Base-by-base conservation (phyloP, 1,284 basidiomycete species). In the Sanghuangporus weigelae region DNA sequence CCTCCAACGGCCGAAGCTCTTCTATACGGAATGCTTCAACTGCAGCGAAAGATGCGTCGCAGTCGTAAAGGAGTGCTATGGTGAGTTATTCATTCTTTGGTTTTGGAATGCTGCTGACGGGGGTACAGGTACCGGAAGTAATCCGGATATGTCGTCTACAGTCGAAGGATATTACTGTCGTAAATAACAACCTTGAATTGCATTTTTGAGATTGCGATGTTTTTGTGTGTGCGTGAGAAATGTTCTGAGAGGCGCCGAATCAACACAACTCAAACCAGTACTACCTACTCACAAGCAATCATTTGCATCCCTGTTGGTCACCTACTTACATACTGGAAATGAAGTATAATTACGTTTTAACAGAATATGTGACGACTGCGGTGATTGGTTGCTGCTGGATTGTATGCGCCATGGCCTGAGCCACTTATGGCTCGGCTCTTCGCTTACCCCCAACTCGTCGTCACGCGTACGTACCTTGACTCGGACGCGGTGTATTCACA, bases 31-130 rank as follows among this genome's bases (percentile, higher is more conserved):
- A 93, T 96, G 92, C 84, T 98, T 55, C 95, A 98, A 76, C 83
- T 99, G 53, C 96, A 98, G 79, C 87, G 96, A 68, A 99, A 99
- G 84, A 98, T 98, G 92, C 81, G 96, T 71, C 84, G 91, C 72
- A 92, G 85, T 78, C 82, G 96, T 72, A 93, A 94, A 80, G 87
- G 89, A 63, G 92, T 96, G 7, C 80, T 95, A 56, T 99, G 97
- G 96, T 97, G 73, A 76, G 83, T 68, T 58, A 4, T 40, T 48
- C 44, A n/a, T 71, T 54, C 54, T 36, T 40, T 26, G 2, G n/a
- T 44, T 44, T 26, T 23, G 21, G 2, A 0, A 7, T 12, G 14
- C 6, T 7, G 21, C 8, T 38, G 7, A 38, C 46, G 8, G 7
- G 16, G n/a, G 12, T 38, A 5, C 26, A 64, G 63, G 58, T 60